Evolutionary conservation across 2,329 filamentous ascomycete species (phyloP).

Genomic region (Alternaria hordeiaustralica): DNA sequence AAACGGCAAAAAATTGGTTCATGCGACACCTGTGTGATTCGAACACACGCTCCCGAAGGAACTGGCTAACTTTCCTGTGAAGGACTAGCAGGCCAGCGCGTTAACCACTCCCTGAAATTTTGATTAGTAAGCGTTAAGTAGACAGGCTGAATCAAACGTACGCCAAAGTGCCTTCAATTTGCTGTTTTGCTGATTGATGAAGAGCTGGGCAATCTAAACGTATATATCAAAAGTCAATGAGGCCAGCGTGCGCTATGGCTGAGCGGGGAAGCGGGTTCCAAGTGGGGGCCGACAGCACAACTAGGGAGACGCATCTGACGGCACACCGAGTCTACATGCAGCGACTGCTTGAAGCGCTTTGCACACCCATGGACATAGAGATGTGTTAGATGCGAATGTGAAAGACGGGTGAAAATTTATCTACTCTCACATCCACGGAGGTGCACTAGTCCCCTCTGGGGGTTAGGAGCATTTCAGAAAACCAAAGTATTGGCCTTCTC

Average conservation of each 20-base stretch:
- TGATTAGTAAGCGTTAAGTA: neutral
- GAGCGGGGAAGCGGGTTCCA: neutral
- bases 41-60: conserved; percentile 39
- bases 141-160: neutral
- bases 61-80: conserved; percentile 27
- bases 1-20: conserved; percentile 13
- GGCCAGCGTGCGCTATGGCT: neutral
- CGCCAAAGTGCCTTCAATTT: conserved; percentile 10
- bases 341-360: neutral
- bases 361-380: neutral
- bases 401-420: neutral
- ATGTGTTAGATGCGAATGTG: neutral
- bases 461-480: neutral
- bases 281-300: neutral
- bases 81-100: conserved; percentile 35
- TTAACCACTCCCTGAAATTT: conserved; percentile 25
- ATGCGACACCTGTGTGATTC: conserved; percentile 37
- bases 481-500: neutral
- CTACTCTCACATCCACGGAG: neutral
- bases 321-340: neutral
- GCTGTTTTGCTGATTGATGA: conserved; percentile 4
- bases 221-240: neutral
- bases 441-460: neutral
- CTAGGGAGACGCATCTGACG: too few relatives aligned
- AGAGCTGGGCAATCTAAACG: neutral